These are phyloP conservation scores for Fusarium pilosicola DNA, from an alignment of 2,329 filamentous ascomycete genomes.

Conservation along the genomic window DNA sequence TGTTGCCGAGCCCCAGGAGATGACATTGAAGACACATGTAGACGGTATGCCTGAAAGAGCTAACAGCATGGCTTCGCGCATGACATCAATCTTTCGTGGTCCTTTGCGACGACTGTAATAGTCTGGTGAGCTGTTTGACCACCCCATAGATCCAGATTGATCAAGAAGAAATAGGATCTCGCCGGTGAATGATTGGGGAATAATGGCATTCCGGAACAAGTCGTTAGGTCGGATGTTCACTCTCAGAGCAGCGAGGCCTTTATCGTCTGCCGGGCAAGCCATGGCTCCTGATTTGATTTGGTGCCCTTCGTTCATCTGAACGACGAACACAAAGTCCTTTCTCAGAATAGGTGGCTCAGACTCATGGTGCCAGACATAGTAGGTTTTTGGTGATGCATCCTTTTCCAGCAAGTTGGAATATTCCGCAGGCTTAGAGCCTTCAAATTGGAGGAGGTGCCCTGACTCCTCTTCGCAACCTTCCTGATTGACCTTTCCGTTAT, in stretches of 20 bases:
- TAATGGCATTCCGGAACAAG: neutral
- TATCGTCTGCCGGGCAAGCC: rapidly evolving
- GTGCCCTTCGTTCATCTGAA: neutral
- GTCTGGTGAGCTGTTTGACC: no score
- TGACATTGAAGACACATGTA: neutral
- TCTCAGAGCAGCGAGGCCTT: neutral
- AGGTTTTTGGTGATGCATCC: rapidly evolving
- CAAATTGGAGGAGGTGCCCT: rapidly evolving
- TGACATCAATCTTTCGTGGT: neutral
- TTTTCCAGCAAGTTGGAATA: rapidly evolving
- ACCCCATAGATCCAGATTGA: neutral
- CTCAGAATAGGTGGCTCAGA: neutral
- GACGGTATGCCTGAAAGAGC: neutral
- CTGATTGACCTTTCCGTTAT: rapidly evolving
- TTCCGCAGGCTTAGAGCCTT: rapidly evolving
- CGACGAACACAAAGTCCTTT: neutral
- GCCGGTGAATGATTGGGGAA: neutral
- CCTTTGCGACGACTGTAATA: no score
- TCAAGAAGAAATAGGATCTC: neutral
- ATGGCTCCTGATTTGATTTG: neutral
- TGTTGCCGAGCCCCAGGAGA: neutral
- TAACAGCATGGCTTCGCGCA: neutral
- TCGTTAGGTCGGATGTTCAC: neutral
- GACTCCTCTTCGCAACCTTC: neutral
- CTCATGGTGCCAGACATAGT: neutral